Evolutionary conservation across 2,329 filamentous ascomycete species (phyloP).

Genomic region (Xylaria arbuscula): DNA sequence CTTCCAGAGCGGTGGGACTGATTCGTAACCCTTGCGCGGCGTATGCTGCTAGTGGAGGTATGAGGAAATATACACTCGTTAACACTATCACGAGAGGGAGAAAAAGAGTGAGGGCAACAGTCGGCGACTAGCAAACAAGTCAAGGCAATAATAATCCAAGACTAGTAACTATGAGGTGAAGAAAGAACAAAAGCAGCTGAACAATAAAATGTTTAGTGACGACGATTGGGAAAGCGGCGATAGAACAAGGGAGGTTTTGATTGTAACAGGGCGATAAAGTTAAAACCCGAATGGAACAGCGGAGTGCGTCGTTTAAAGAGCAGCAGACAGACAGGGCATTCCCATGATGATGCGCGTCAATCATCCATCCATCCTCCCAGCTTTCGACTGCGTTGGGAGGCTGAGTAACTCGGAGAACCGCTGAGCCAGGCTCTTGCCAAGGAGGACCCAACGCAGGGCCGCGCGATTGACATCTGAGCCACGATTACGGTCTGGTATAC

Average conservation of each 20-base stretch:
- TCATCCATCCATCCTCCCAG: not conserved
- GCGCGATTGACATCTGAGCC: conserved; percentile 40
- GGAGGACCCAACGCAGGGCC: conserved; percentile 1
- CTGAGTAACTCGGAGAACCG: conserved; percentile 20
- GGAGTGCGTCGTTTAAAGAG: not conserved
- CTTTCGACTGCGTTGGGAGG: not conserved
- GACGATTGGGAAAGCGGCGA: conserved; percentile 10
- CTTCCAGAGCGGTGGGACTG: conserved; percentile 41
- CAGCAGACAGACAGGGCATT: not conserved
- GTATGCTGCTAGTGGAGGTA: conserved; percentile 11
- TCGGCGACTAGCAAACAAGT: conserved; percentile 16
- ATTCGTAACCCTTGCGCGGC: conserved; percentile 44
- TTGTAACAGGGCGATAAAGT: conserved; percentile 24
- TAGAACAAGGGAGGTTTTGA: not conserved
- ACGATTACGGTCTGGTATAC: conserved; percentile 18
- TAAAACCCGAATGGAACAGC: conserved; percentile 20
- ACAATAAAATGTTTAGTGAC: not conserved
- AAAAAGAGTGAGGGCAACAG: not conserved
- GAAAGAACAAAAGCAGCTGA: too few relatives aligned
- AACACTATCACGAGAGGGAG: conserved; percentile 7
- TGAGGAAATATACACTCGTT: conserved; percentile 5
- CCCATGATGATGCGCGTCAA: conserved; percentile 15
- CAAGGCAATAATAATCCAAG: conserved; percentile 7
- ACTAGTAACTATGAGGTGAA: not conserved
- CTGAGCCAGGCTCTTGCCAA: conserved; percentile 5